These are phyloP conservation scores for Oryza rufipogon DNA, from an alignment of 176 grass and related monocot species.

Conservation along the genomic window DNA sequence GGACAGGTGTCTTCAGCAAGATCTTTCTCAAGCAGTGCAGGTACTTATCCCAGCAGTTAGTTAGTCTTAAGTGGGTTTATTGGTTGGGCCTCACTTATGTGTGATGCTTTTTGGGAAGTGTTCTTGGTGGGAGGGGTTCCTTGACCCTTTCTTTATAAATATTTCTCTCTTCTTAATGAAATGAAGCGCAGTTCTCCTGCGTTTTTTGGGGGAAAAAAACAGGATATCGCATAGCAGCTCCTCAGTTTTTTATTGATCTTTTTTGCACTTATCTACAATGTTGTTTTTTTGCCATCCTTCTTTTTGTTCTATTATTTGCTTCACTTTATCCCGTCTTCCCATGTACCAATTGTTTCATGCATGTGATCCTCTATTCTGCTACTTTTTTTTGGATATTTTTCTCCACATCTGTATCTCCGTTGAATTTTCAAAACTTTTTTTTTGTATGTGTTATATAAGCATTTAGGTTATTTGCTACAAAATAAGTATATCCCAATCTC, in stretches of 20 bases:
- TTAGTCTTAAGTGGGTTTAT: no score
- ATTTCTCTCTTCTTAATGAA: no score
- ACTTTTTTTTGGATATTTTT: constrained; percentile 1
- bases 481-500: not conserved
- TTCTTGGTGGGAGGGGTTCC: no score
- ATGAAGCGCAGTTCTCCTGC: no score
- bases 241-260: not conserved
- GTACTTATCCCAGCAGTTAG: constrained; percentile 34
- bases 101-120: no score
- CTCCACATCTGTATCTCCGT: not conserved
- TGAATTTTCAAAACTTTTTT: not conserved
- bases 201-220: no score
- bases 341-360: not conserved
- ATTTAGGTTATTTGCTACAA: constrained; percentile 21
- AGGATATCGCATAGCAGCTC: constrained; percentile 2
- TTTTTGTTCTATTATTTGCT: not conserved
- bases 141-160: no score
- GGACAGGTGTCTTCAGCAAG: constrained; percentile 44
- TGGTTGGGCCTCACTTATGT: no score
- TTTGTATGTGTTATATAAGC: not conserved
- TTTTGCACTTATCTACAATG: not conserved
- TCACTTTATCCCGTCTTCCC: not conserved
- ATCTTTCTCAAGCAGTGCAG: constrained; percentile 69
- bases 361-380: not conserved
- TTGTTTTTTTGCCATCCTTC: not conserved